phyloP scores from a whole-genome alignment of 2,329 filamentous ascomycete species.

The Alternaria angustiovoidea region DNA sequence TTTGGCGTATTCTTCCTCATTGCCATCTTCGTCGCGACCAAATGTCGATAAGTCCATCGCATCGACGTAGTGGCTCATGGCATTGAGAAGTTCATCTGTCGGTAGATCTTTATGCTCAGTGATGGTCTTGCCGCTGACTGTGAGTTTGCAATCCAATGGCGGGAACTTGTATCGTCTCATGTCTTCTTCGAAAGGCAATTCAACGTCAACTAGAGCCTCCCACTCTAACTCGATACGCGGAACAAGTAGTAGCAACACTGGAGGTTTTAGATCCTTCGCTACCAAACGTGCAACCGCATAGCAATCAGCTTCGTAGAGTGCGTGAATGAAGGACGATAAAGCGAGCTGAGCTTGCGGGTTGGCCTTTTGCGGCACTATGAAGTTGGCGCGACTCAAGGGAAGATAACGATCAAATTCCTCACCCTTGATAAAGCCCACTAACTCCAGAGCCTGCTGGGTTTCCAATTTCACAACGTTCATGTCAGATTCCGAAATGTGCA shows the following conservation, averaged over 20 bases:
- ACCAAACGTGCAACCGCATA: conserved; percentile 90
- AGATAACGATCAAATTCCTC: conserved; percentile 85
- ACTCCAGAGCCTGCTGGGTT: conserved; percentile 75
- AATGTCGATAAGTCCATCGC: conserved; percentile 84
- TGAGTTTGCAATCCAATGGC: conserved; percentile 85
- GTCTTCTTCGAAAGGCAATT: conserved; percentile 93
- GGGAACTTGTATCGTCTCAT: conserved; percentile 90
- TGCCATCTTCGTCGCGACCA: conserved; percentile 74
- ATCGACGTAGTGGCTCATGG: conserved; percentile 93
- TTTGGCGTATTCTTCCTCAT: conserved; percentile 72
- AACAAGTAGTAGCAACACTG: conserved; percentile 77
- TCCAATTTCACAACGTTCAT: conserved; percentile 88
- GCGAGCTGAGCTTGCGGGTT: conserved; percentile 86
- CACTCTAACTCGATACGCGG: conserved; percentile 80
- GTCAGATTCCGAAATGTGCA: conserved; percentile 87
- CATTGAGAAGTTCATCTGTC: conserved; percentile 72
- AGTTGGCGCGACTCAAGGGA: conserved; percentile 80
- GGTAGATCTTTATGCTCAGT: conserved; percentile 87
- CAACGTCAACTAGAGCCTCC: conserved; percentile 88
- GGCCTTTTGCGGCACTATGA: conserved; percentile 77
- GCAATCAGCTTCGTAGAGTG: conserved; percentile 82
- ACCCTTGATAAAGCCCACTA: conserved; percentile 84
- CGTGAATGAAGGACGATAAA: conserved; percentile 87
- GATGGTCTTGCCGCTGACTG: conserved; percentile 81
- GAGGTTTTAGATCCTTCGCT: conserved; percentile 80